Evolutionary conservation across 2,329 filamentous ascomycete genomes (phyloP), one percentile per base, ranked within the genome.

Genomic region (Colletotrichum graminicola): DNA sequence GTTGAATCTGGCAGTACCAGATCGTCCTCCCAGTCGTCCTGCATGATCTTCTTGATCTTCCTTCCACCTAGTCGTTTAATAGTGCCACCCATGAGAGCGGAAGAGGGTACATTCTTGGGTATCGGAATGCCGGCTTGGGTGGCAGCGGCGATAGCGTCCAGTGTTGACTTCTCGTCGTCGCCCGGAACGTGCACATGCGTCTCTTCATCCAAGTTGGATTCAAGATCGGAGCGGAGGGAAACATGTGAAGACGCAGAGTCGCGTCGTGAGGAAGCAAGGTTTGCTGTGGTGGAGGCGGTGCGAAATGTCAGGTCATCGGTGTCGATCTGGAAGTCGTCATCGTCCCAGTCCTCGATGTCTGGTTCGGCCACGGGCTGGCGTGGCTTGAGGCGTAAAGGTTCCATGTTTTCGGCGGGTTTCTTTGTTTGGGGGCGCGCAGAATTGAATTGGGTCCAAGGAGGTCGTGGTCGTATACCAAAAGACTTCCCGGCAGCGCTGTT

Each of bases 41-140:
- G 90, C 71, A 93, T 89, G 51, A 91, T 90, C 77, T 89, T 92
- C 77, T 90, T 91, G 26, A 92, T 86, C 77, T 92, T 94, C 75
- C 90, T 88, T 71, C 90, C 90, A 61, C 95, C 95, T 43, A 98
- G 86, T 75, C 95, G 88, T 83, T 97, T 97, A 78, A 98, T 98
- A 12, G 94, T 95, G 63, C 96, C 96, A 64, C 95, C 95, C 79
- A 96, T 89, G 52, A 99, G 85, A 39, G 96, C 96, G 26, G 95
- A 97, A 39, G 93, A 90, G 1, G 95, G 94, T 41, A 98, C 90
- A 78, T 95, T 95, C 62, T 89, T 86, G 36, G 96, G 96, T 67
- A 98, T 90, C 8, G 96, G 95, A 74, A 99, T 97, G 75, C 96
- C 96, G 34, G 94, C 95, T 79, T 91, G 91, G 77, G 94, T 93